These are phyloP conservation scores for Stylosanthes scabra DNA, from an alignment of 331 rosid species.

Conservation along the genomic window DNA sequence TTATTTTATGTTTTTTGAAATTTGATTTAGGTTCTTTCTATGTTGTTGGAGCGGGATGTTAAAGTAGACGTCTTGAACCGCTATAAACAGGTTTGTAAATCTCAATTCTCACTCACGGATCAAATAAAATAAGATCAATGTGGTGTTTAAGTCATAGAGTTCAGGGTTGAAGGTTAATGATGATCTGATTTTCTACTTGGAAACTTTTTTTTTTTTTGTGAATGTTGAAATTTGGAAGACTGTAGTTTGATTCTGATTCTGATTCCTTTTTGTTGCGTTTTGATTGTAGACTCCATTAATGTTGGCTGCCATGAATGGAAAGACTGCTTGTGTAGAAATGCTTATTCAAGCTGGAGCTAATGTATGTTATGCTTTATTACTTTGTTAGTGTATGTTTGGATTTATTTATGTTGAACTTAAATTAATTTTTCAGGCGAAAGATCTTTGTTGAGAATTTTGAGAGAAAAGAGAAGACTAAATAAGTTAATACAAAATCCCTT, in stretches of 20 bases:
- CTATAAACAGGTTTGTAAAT: constrained; percentile 65
- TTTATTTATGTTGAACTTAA: not conserved
- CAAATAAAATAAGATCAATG: too few relatives aligned
- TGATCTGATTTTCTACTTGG: constrained; percentile 2
- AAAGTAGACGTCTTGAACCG: constrained; percentile 75
- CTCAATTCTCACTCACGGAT: too few relatives aligned
- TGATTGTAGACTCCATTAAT: constrained; percentile 75
- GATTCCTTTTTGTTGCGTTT: not conserved
- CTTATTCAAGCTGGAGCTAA: constrained; percentile 89
- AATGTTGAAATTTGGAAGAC: not conserved
- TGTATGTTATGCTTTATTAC: constrained; percentile 53
- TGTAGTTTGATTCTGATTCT: not conserved
- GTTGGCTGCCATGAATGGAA: constrained; percentile 92
- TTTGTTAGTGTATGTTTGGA: not conserved
- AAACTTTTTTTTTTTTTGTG: not conserved
- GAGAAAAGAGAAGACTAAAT: not conserved
- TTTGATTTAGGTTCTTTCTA: constrained; percentile 63
- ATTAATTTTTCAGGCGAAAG: not conserved
- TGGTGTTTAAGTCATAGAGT: too few relatives aligned
- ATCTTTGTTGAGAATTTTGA: not conserved
- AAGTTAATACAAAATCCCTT: not conserved
- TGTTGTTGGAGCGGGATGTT: constrained; percentile 64
- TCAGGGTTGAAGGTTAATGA: not conserved
- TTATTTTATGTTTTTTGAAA: not conserved
- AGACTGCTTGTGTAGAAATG: constrained; percentile 62